Conservation (phyloP, 495 filamentous ascomycete species). For the Podospora anserina region DNA sequence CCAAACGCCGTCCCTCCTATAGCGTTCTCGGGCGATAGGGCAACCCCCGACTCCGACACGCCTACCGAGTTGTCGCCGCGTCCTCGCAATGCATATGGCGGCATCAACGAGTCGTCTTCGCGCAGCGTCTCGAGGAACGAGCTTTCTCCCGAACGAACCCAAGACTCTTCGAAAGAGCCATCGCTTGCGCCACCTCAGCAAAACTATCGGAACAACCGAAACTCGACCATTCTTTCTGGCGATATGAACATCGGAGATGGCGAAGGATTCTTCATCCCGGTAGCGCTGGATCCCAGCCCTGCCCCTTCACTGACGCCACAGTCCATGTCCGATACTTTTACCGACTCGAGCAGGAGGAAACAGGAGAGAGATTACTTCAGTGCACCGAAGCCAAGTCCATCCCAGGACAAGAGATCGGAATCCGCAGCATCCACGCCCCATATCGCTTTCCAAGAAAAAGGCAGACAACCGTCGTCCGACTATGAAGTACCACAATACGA, state of each 20-base stretch:
- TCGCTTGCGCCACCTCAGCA: slow-evolving; percentile 67
- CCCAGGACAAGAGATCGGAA: slow-evolving; percentile 36
- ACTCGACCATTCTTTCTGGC: slow-evolving; percentile 62
- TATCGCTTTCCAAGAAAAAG: slow-evolving; percentile 88
- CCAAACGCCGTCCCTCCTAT: slow-evolving; percentile 63
- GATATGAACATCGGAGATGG: slow-evolving; percentile 59
- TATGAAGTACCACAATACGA: slow-evolving; percentile 44
- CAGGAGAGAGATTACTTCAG: slow-evolving; percentile 56
- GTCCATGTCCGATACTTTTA: slow-evolving; percentile 49
- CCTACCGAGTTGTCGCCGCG: slow-evolving; percentile 69
- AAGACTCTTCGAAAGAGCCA: slow-evolving; percentile 46
- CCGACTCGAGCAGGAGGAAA: slow-evolving; percentile 41
- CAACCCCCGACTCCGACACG: slow-evolving; percentile 72
- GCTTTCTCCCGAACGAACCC: slow-evolving; percentile 47
- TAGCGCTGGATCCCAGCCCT: slow-evolving; percentile 82
- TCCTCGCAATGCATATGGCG: slow-evolving; percentile 50
- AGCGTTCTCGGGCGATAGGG: slow-evolving; percentile 61
- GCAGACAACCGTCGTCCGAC: slow-evolving; percentile 58
- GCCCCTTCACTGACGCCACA: slow-evolving; percentile 59
- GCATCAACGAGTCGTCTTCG: slow-evolving; percentile 47
- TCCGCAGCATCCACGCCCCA: slow-evolving; percentile 66
- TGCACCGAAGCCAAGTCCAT: slow-evolving; percentile 27
- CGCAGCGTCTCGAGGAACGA: slow-evolving; percentile 49
- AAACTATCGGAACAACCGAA: slow-evolving; percentile 74
- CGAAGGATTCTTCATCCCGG: slow-evolving; percentile 83